Evolutionary conservation across 345 rosid genomes (phyloP).

Genomic region (Citrus unshiu): DNA sequence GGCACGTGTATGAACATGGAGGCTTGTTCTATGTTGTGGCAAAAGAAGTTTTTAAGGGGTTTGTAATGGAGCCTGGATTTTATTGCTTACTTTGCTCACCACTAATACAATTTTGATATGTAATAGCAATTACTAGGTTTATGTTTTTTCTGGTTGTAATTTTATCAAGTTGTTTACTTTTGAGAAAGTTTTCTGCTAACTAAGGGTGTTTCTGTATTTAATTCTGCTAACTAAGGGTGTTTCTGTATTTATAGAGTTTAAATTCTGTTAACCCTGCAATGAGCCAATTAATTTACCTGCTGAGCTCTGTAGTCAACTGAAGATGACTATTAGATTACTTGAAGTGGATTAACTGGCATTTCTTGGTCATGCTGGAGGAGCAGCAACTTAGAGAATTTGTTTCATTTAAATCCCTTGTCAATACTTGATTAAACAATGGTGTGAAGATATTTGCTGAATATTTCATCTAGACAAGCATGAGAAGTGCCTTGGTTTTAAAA

Average conservation of each 20-base stretch:
- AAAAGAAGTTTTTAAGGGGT: not conserved
- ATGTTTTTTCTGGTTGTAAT: not conserved
- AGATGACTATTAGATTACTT: not conserved
- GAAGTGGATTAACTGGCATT: not conserved
- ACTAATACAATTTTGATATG: not conserved
- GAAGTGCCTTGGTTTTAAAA: not conserved
- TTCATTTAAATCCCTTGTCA: not conserved
- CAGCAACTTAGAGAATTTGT: not conserved
- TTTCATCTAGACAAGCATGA: not conserved
- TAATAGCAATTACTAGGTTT: not conserved
- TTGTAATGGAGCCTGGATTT: not conserved
- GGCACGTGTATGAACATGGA: not conserved
- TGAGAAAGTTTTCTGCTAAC: not conserved
- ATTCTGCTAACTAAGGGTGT: not conserved
- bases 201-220: not conserved
- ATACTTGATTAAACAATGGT: not conserved
- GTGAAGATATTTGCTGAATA: conserved; percentile 4
- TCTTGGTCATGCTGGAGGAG: not conserved
- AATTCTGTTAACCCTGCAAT: not conserved
- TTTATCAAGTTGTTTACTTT: not conserved
- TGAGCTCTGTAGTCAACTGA: not conserved
- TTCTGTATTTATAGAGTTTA: not conserved
- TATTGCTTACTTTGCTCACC: not conserved
- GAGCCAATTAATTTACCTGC: not conserved
- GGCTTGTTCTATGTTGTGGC: not conserved